Base-by-base conservation (phyloP, 2,329 filamentous ascomycete genomes). In the Stenocarpella maydis region DNA sequence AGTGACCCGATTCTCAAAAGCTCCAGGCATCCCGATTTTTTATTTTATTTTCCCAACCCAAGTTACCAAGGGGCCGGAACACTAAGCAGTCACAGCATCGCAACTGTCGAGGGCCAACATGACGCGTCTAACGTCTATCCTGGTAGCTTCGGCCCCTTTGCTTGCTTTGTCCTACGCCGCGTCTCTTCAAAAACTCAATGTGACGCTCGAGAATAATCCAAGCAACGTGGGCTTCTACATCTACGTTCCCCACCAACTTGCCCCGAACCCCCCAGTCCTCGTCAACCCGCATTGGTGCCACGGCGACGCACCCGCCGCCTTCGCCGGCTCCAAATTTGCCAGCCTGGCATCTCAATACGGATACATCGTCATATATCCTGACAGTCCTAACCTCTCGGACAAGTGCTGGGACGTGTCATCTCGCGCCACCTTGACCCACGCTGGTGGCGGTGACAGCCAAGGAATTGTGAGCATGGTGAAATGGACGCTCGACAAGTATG, bases 401-500 rank as follows among this genome's bases (percentile, higher is more conserved):
- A 80, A 78, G 72, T 90, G 88, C 78, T 90, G 87, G 87, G 88
- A 90, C 69, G 86, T 89, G 2, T 86, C 85, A 6, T 87, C 84
- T 12, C 76, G 78, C 41, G 77, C 81, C 12, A 82, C 84, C 0
- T 78, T 87, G 1, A 80, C 80, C 3, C 85, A 87, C 74, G 79
- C 84, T 65, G 84, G 80, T 31, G 85, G 85, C 26, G 84, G 85
- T 28, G 85, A 87, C 74, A 83, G 81, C 21, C 80, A 83, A n/a
- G 81, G 82, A 4, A 86, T 87, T 71, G 83, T 82, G 19, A 86
- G 82, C 75, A 87, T 88, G 85, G 84, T 87, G 45, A 78, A 79
- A 52, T 87, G 83, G 77, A 80, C 85, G 0, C 77, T 87, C 21
- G 74, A 75, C 15, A 79, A 81, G 71, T 86, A 87, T 77, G 75